Conservation (phyloP, 345 rosid genomes). For the Hibiscus trionum region DNA sequence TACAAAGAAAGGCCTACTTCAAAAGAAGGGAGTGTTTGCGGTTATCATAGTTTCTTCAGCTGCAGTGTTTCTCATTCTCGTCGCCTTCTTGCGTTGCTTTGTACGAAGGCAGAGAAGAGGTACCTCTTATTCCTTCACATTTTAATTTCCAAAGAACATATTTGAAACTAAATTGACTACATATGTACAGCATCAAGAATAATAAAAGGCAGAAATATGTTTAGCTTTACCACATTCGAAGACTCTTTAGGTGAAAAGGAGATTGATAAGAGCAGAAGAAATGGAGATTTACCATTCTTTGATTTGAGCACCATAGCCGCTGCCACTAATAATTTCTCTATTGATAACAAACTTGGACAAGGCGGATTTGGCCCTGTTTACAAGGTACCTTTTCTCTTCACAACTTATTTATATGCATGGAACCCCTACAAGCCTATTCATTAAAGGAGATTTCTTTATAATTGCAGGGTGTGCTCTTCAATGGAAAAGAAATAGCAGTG, state of each 20-base stretch:
- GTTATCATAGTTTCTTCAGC: constrained; percentile 8
- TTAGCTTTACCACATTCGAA: constrained; percentile 13
- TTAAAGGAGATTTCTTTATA: not conserved
- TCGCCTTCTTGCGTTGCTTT: constrained; percentile 8
- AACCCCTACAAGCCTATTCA: not conserved
- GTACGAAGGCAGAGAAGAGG: constrained; percentile 23
- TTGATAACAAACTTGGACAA: constrained; percentile 51
- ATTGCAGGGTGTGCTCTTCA: constrained; percentile 23
- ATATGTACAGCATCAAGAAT: too few species aligned
- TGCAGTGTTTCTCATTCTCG: constrained; percentile 10
- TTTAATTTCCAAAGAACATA: not conserved
- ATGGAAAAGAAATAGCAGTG: constrained; percentile 36
- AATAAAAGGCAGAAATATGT: not conserved
- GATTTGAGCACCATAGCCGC: constrained; percentile 34
- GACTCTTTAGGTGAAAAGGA: constrained; percentile 25
- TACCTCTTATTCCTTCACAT: not conserved
- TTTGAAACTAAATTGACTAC: not conserved
- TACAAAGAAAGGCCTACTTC: constrained; percentile 14
- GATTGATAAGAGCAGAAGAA: constrained; percentile 23
- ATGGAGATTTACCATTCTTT: constrained; percentile 41
- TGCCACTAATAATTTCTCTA: constrained; percentile 48
- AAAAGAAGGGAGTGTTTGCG: constrained; percentile 18
- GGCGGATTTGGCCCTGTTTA: constrained; percentile 75
- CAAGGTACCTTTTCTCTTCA: constrained; percentile 29
- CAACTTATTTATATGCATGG: not conserved